Evolutionary conservation across 768 basidiomycete species (phyloP).

Genomic region (Calvatia gigantea): DNA sequence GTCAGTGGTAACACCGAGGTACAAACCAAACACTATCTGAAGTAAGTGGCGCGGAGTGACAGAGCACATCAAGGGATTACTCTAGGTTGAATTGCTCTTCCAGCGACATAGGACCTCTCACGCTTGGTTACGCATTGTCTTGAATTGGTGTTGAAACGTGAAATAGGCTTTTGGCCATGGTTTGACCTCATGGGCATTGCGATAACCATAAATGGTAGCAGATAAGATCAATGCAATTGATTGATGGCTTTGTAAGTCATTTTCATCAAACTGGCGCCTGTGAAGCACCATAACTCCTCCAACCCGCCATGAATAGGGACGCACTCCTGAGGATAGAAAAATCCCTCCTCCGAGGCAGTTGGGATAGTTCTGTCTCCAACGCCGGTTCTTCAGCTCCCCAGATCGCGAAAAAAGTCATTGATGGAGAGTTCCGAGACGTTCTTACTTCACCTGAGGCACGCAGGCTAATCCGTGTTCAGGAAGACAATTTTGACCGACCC

Average conservation of each 20-base stretch:
- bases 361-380: constrained; percentile 26
- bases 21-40: too few species aligned
- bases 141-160: not conserved
- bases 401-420: constrained; percentile 53
- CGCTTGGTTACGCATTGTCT: too few species aligned
- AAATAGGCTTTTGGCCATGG: not conserved
- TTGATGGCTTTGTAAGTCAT: constrained; percentile 5
- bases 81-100: too few species aligned
- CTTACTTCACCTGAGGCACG: constrained; percentile 44
- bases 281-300: not conserved
- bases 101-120: too few species aligned
- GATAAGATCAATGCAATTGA: constrained; percentile 3
- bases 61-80: too few species aligned
- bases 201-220: not conserved
- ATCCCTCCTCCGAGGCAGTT: constrained; percentile 51
- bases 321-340: constrained; percentile 41
- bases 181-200: not conserved
- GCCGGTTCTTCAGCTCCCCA: constrained; percentile 20
- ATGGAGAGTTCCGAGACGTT: constrained; percentile 55
- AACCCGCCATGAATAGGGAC: constrained; percentile 11
- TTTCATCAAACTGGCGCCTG: not conserved
- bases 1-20: too few species aligned
- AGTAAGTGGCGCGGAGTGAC: too few species aligned
- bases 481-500: constrained; percentile 25
- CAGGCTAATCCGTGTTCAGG: constrained; percentile 32